phyloP scores from a whole-genome alignment of 1,284 basidiomycete species.

The Sanguinoderma infundibulare region DNA sequence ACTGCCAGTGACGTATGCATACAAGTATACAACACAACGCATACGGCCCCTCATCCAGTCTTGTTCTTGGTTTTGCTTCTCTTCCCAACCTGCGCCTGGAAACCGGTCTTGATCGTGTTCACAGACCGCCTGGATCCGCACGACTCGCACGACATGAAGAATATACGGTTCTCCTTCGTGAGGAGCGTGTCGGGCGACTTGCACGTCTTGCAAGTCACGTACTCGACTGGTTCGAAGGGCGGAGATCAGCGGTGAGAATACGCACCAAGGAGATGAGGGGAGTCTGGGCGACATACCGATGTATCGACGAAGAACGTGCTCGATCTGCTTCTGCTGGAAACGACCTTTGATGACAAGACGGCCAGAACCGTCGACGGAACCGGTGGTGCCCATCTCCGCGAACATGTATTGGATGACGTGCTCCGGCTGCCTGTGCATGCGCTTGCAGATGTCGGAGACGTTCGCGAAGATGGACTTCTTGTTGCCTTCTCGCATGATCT shows the following conservation, averaged over 20 bases:
- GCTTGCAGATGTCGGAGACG: slow-evolving; percentile 96
- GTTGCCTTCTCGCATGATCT: slow-evolving; percentile 92
- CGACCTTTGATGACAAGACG: slow-evolving; percentile 96
- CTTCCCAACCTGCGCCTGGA: slow-evolving; percentile 95
- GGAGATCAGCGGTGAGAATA: background rate
- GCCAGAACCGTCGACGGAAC: slow-evolving; percentile 92
- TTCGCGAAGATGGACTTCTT: slow-evolving; percentile 99
- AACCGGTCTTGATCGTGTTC: slow-evolving; percentile 97
- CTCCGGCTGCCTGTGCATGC: slow-evolving; percentile 99
- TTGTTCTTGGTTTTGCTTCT: slow-evolving; percentile 76
- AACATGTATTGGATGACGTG: slow-evolving; percentile 99
- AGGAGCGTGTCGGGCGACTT: slow-evolving; percentile 97
- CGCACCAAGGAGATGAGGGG: background rate
- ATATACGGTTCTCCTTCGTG: slow-evolving; percentile 98
- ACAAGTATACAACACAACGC: slow-evolving; percentile 9
- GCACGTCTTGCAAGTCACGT: slow-evolving; percentile 99
- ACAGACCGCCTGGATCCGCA: slow-evolving; percentile 94
- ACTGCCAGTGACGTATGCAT: slow-evolving; percentile 4
- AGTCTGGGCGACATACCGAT: slow-evolving; percentile 68
- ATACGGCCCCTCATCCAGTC: slow-evolving; percentile 43
- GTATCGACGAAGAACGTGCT: slow-evolving; percentile 96
- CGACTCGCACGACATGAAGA: slow-evolving; percentile 98
- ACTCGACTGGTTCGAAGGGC: slow-evolving; percentile 75
- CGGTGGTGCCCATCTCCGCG: slow-evolving; percentile 98
- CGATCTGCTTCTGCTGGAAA: slow-evolving; percentile 99